phyloP scores from a whole-genome alignment of 2,329 filamentous ascomycete genomes.

The Rutstroemia sydowiana region DNA sequence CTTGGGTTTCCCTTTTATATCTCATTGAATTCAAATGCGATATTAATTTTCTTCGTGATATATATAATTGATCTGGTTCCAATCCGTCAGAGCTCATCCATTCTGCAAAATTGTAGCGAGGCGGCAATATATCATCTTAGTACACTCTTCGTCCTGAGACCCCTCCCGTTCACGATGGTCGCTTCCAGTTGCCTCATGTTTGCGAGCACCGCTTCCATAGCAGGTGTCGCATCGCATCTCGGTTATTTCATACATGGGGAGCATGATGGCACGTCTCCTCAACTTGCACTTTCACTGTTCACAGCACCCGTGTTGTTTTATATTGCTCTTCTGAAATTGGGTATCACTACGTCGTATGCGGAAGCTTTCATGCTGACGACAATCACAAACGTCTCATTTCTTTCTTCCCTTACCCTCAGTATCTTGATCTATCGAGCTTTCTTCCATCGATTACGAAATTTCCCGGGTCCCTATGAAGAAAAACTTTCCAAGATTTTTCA shows the following conservation, averaged over 20 bases:
- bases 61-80: too few species aligned
- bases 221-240: constrained; percentile 13
- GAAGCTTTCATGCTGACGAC: not conserved
- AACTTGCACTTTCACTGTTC: not conserved
- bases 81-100: not conserved
- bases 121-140: not conserved
- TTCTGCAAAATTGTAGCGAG: not conserved
- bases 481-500: constrained; percentile 21
- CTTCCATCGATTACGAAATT: constrained; percentile 30
- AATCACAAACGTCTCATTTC: not conserved
- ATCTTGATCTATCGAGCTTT: constrained; percentile 49
- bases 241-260: constrained; percentile 23
- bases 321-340: not conserved
- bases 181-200: not conserved
- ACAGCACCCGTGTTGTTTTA: not conserved
- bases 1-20: too few species aligned
- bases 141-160: not conserved
- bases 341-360: not conserved
- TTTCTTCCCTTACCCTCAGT: constrained; percentile 21
- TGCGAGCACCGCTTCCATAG: constrained; percentile 2
- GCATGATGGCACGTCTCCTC: constrained; percentile 10
- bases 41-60: too few species aligned
- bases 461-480: constrained; percentile 23
- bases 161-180: not conserved
- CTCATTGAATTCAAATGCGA: too few species aligned